Conservation (phyloP, 768 basidiomycete species). For the Xerocomus spinulosus region DNA sequence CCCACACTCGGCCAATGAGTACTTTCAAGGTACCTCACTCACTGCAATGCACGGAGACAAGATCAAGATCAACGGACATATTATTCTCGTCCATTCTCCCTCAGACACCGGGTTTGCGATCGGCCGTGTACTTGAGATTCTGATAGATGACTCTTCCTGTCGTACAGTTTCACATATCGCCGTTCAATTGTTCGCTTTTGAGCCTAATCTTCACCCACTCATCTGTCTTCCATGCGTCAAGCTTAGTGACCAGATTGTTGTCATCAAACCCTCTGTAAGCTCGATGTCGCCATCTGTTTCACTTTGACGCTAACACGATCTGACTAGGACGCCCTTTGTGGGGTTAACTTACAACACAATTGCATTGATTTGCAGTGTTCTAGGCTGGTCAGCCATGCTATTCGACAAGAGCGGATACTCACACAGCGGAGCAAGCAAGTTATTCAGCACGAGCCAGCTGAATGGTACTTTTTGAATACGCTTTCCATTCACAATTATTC, state of each 20-base stretch:
- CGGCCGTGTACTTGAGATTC: background rate
- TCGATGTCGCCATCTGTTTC: background rate
- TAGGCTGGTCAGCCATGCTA: no score
- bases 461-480: no score
- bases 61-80: background rate
- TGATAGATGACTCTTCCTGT: background rate
- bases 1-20: no score
- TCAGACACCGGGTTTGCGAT: background rate
- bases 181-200: background rate
- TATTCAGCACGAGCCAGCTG: no score
- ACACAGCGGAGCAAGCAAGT: no score
- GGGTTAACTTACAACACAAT: conserved; percentile 7
- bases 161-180: background rate
- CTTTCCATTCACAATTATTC: no score
- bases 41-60: no score
- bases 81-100: background rate
- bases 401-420: no score
- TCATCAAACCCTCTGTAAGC: no score
- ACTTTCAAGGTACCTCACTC: no score
- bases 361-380: conserved; percentile 7
- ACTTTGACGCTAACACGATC: no score
- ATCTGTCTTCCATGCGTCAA: background rate
- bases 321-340: conserved; percentile 4
- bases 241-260: background rate
- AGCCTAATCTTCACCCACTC: background rate